Conservation (phyloP, 768 basidiomycete species). For the Kwoniella bestiolae region DNA sequence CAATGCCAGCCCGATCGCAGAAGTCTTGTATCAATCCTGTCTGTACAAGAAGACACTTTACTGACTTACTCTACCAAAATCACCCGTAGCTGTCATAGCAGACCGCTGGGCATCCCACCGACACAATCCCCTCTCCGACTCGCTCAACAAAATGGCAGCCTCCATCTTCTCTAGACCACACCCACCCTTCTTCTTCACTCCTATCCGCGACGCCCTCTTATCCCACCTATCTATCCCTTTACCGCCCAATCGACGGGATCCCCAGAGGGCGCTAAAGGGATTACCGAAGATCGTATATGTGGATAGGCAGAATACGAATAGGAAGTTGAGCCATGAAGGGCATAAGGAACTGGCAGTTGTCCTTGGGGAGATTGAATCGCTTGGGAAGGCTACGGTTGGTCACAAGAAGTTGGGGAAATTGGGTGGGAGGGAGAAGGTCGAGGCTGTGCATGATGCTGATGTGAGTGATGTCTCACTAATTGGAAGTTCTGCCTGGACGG, state of each 20-base stretch:
- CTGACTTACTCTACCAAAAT: neutral
- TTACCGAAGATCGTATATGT: constrained; percentile 67
- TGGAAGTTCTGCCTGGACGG: neutral
- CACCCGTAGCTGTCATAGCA: constrained; percentile 28
- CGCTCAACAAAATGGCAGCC: constrained; percentile 37
- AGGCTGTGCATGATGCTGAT: constrained; percentile 34
- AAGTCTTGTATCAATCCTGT: no score
- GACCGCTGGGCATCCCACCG: constrained; percentile 35
- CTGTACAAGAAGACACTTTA: no score
- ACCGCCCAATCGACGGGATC: constrained; percentile 6
- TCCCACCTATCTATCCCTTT: neutral
- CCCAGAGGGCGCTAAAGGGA: constrained; percentile 2
- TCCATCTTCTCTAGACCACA: constrained; percentile 29
- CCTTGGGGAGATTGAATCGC: constrained; percentile 62
- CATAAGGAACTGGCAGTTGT: constrained; percentile 64
- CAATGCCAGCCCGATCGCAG: no score
- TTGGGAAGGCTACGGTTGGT: constrained; percentile 57
- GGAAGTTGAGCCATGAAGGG: constrained; percentile 60
- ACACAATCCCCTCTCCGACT: constrained; percentile 19
- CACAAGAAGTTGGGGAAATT: constrained; percentile 36
- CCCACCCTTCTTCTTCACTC: constrained; percentile 24
- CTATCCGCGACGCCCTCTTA: constrained; percentile 11
- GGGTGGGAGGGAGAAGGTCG: constrained; percentile 33
- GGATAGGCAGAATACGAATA: constrained; percentile 65
- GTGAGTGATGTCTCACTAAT: constrained; percentile 13